phyloP scores from a whole-genome alignment of 306 rosid genomes.

The Abrus pulchellus region DNA sequence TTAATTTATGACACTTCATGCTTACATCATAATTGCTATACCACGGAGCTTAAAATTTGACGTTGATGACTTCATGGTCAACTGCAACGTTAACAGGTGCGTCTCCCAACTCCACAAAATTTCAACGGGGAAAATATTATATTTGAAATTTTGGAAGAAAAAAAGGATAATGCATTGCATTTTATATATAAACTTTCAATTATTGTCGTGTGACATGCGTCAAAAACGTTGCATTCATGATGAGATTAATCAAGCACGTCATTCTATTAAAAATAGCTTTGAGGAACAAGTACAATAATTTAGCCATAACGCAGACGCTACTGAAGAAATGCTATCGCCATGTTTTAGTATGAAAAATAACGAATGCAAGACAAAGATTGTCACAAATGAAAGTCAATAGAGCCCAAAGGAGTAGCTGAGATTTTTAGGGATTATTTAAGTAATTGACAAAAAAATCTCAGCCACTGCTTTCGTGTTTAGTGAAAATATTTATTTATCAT shows the following conservation, averaged over 20 bases:
- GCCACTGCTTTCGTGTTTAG: neutral
- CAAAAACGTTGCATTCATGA: constrained; percentile 24
- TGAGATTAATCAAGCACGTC: neutral
- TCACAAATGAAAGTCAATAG: neutral
- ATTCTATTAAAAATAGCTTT: neutral
- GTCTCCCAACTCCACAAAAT: constrained; percentile 26
- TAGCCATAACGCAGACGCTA: neutral
- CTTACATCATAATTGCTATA: constrained; percentile 38
- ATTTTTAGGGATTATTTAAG: neutral
- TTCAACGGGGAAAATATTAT: neutral
- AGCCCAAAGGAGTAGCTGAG: neutral
- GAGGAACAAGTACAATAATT: constrained; percentile 15
- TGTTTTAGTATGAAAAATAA: neutral
- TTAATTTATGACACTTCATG: constrained; percentile 29
- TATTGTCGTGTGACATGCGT: neutral
- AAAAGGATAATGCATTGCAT: constrained; percentile 9
- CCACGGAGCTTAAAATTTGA: constrained; percentile 9
- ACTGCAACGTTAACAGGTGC: constrained; percentile 29
- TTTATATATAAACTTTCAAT: neutral
- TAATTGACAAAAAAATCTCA: neutral
- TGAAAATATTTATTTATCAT: constrained; percentile 4
- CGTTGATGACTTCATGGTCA: constrained; percentile 33
- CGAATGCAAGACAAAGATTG: neutral
- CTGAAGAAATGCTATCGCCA: neutral
- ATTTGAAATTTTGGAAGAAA: neutral